Percentiles rank a stretch among this genome's conserved stretches.
Evolutionary conservation across 371 early-diverging fungal genomes (phyloP).

Genomic region (Mortierella sp.): DNA sequence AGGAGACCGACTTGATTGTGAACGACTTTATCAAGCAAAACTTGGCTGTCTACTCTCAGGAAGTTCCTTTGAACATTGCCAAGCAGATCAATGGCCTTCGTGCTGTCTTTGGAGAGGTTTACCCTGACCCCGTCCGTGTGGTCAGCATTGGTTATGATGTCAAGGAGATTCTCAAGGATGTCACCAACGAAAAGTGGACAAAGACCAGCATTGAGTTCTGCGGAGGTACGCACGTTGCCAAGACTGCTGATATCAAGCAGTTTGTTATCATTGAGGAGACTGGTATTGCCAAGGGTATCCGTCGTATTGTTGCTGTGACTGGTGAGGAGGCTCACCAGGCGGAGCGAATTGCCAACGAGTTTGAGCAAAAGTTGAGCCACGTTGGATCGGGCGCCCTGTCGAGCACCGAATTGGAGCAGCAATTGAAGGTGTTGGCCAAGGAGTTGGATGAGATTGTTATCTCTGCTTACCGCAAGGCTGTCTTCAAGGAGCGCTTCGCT

Average conservation of each 20-base stretch:
- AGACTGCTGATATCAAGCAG: slow-evolving; percentile 92
- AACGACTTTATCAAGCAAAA: slow-evolving; percentile 85
- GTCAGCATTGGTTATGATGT: slow-evolving; percentile 92
- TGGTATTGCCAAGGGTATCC: slow-evolving; percentile 97
- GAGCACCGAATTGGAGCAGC: slow-evolving; percentile 78
- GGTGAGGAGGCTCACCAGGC: slow-evolving; percentile 90
- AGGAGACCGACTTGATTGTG: slow-evolving; percentile 84
- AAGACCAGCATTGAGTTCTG: slow-evolving; percentile 96
- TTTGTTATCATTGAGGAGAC: slow-evolving; percentile 93
- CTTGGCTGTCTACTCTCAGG: slow-evolving; percentile 81
- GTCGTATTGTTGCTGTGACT: slow-evolving; percentile 97
- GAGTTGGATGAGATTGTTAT: slow-evolving; percentile 85
- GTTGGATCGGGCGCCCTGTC: slow-evolving; percentile 62
- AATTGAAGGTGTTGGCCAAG: slow-evolving; percentile 82
- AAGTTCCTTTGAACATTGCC: slow-evolving; percentile 86
- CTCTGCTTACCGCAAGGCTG: slow-evolving; percentile 84
- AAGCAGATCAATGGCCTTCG: slow-evolving; percentile 90
- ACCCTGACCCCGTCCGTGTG: slow-evolving; percentile 96
- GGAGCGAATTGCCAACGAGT: slow-evolving; percentile 71
- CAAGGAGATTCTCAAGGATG: slow-evolving; percentile 88
- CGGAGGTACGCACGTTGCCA: slow-evolving; percentile 98
- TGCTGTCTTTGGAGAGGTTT: slow-evolving; percentile 97
- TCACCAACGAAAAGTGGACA: slow-evolving; percentile 83
- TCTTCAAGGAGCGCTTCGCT: slow-evolving; percentile 75
- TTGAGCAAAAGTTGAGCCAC: slow-evolving; percentile 66